Conservation (phyloP, 2,329 filamentous ascomycete species). For the Verticillium zaregamsianum region DNA sequence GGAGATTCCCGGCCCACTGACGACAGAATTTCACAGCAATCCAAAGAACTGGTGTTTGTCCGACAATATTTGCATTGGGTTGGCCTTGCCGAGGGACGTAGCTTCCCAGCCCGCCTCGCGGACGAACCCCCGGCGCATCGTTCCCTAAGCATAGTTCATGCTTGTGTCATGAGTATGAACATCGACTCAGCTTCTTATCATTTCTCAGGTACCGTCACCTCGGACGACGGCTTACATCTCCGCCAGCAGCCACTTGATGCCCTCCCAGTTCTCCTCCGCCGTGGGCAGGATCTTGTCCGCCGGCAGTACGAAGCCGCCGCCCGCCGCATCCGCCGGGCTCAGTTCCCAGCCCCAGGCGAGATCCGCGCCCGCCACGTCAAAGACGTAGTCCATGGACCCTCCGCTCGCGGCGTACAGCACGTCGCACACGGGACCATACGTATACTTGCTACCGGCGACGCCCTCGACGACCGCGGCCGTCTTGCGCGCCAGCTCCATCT, state of each 20-base stretch:
- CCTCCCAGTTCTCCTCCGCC: slow-evolving; percentile 38
- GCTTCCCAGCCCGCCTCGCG: not conserved
- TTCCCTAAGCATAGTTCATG: not conserved
- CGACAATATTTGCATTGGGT: not conserved
- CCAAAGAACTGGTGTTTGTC: not conserved
- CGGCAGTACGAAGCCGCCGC: slow-evolving; percentile 38
- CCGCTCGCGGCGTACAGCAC: slow-evolving; percentile 57
- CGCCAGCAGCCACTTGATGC: slow-evolving; percentile 55
- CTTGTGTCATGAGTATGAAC: not conserved
- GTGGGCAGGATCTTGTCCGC: slow-evolving; percentile 37
- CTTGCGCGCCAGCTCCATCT: slow-evolving; percentile 43
- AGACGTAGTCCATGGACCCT: slow-evolving; percentile 40
- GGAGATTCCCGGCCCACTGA: not conserved
- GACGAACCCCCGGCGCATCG: not conserved
- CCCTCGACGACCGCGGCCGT: slow-evolving; percentile 45
- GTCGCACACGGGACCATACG: slow-evolving; percentile 50
- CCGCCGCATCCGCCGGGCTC: slow-evolving; percentile 25
- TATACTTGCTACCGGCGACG: slow-evolving; percentile 33
- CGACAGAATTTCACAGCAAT: not conserved
- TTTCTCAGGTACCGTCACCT: not conserved
- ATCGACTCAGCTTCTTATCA: not conserved
- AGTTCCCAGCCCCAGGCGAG: slow-evolving; percentile 37
- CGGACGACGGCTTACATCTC: slow-evolving; percentile 26
- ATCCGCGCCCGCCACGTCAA: slow-evolving; percentile 36
- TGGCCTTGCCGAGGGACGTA: not conserved